These are phyloP conservation scores for Hypoxylon sp. DNA, from an alignment of 2,329 filamentous ascomycete species.

Conservation along the genomic window DNA sequence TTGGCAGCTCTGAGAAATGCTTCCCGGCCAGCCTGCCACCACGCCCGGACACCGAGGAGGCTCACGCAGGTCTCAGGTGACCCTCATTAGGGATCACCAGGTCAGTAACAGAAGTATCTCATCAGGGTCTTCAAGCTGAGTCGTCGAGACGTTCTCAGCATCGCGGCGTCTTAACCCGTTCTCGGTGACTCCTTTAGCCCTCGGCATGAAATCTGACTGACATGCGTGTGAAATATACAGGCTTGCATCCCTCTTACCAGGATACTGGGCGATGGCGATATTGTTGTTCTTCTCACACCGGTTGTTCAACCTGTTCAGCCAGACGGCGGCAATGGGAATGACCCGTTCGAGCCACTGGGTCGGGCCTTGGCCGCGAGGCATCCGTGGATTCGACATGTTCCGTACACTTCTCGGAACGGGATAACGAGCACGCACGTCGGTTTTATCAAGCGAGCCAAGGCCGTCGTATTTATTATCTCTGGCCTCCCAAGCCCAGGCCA, in stretches of 20 bases:
- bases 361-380: slow-evolving; percentile 67
- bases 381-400: slow-evolving; percentile 71
- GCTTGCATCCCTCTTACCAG: slow-evolving; percentile 57
- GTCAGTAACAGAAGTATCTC: slow-evolving; percentile 21
- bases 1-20: slow-evolving; percentile 43
- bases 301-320: slow-evolving; percentile 57
- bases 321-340: slow-evolving; percentile 55
- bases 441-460: slow-evolving; percentile 67
- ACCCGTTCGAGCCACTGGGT: slow-evolving; percentile 78
- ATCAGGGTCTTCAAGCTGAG: neutral
- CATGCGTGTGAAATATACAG: slow-evolving; percentile 44
- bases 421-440: slow-evolving; percentile 69
- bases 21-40: slow-evolving; percentile 42
- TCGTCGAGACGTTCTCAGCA: neutral
- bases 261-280: slow-evolving; percentile 56
- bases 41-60: slow-evolving; percentile 43
- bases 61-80: slow-evolving; percentile 41
- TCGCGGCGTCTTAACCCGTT: neutral
- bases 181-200: neutral
- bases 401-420: slow-evolving; percentile 70
- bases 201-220: slow-evolving; percentile 48
- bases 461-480: slow-evolving; percentile 68
- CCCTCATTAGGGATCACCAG: slow-evolving; percentile 43
- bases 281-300: slow-evolving; percentile 69
- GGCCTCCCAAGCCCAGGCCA: slow-evolving; percentile 57